These are phyloP conservation scores for Leccinum subgranulosum DNA, from an alignment of 768 basidiomycete genomes.

Conservation along the genomic window DNA sequence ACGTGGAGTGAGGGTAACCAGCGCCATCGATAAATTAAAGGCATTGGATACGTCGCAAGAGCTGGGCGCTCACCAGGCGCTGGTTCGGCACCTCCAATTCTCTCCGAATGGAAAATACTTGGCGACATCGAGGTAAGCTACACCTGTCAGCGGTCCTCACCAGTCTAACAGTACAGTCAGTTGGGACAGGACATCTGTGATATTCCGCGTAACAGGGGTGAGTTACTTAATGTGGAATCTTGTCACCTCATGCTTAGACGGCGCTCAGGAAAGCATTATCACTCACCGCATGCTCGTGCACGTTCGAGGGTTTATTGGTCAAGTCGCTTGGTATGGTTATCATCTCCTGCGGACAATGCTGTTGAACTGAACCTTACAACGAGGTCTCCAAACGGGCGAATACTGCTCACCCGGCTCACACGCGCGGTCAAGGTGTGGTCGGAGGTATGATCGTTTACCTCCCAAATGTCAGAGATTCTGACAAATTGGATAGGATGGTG, in stretches of 20 bases:
- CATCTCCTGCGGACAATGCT: background rate
- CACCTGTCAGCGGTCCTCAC: background rate
- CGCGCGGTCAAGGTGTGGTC: slow-evolving; percentile 53
- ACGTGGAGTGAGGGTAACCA: slow-evolving; percentile 39
- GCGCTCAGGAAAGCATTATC: slow-evolving; percentile 38
- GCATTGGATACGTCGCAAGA: slow-evolving; percentile 40
- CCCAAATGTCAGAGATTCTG: slow-evolving; percentile 1
- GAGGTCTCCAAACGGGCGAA: slow-evolving; percentile 47
- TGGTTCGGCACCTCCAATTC: slow-evolving; percentile 53
- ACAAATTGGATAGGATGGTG: slow-evolving; percentile 39
- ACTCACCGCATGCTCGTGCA: slow-evolving; percentile 50
- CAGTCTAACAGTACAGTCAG: slow-evolving; percentile 24
- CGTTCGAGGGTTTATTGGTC: slow-evolving; percentile 50
- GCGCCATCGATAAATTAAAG: slow-evolving; percentile 41
- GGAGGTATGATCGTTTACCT: slow-evolving; percentile 33
- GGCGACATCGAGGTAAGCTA: slow-evolving; percentile 48
- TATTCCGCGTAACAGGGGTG: slow-evolving; percentile 48
- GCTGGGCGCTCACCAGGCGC: slow-evolving; percentile 43
- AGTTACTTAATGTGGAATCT: slow-evolving; percentile 18
- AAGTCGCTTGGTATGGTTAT: slow-evolving; percentile 46
- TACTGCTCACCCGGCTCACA: slow-evolving; percentile 46
- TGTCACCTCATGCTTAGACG: slow-evolving; percentile 9
- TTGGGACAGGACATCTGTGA: slow-evolving; percentile 51
- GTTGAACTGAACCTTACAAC: slow-evolving; percentile 8
- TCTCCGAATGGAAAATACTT: slow-evolving; percentile 52